Evolutionary conservation across 306 rosid genomes (phyloP), one percentile per base, ranked within the genome.

Genomic region (Argentina anserina): DNA sequence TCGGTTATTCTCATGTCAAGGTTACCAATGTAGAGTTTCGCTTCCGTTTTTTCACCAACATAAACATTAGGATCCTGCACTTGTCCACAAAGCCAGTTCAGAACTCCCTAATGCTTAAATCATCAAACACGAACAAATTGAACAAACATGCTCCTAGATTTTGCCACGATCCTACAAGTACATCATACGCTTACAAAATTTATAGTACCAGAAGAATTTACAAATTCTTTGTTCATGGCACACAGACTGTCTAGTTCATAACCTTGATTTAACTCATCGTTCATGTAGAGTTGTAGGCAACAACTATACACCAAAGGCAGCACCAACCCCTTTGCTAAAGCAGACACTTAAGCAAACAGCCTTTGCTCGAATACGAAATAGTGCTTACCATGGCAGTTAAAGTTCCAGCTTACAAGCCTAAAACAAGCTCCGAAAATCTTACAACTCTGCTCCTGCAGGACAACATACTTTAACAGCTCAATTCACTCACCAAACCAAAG

Each of bases 1-100:
- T 91, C 99, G 36, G 99, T 94, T 81, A 91, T 90, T 83, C 91
- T 88, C 62, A 91, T 83, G 67, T 91, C 99, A 67, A 94, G 96
- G 84, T 89, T 94, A 8, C 97, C 99, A 8, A 94, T 75, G 70
- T 89, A 94, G 49, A 94, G 88, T 80, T 87, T 88, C 64, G 85
- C 84, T 73, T 94, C 95, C 70, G 85, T 42, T 72, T 87, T 94
- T 74, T 89, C 97, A 71, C 86, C 96, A 21, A 70, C 33, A 72
- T 69, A 78, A 75, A 75, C 83, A 78, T 67, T 84, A 46, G 73
- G 83, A 77, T 90, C 92, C 97, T 94, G 91, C 90, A 84, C 6
- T n/a, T 0, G 8, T 29, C 75, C 58, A 34, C 21, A 36, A 42
- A 39, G 33, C 9, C 14, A 69, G 18, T 53, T 69, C 53, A 49